A percentile compares a stretch with the other conserved stretches of the same genome.
Evolutionary conservation across 768 basidiomycete genomes (phyloP).

Genomic region (Omphalotus guepiniiformis): DNA sequence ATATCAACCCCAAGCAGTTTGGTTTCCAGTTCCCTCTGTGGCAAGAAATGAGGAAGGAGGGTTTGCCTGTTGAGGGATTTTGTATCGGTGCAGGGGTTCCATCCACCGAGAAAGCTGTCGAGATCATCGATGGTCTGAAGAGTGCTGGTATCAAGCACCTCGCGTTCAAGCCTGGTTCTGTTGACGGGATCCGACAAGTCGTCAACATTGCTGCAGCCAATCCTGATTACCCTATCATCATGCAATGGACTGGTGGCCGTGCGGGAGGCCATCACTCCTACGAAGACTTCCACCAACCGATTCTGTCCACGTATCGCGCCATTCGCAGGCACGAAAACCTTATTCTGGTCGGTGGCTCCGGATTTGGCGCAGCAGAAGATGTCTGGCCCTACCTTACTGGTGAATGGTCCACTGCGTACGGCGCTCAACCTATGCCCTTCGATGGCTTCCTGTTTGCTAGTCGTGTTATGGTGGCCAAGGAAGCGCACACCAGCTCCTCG

Average conservation of each 20-base stretch:
- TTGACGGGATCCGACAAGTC: constrained; percentile 97
- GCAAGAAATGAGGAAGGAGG: constrained; percentile 96
- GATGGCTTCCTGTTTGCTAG: constrained; percentile 96
- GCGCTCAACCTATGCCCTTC: constrained; percentile 94
- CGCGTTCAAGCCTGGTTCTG: constrained; percentile 96
- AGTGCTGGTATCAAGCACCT: constrained; percentile 91
- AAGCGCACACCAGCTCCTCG: constrained; percentile 90
- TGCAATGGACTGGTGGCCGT: constrained; percentile 99
- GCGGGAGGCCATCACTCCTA: constrained; percentile 98
- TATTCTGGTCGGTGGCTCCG: constrained; percentile 87
- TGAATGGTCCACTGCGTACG: constrained; percentile 88
- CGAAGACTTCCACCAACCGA: constrained; percentile 98
- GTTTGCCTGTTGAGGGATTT: constrained; percentile 96
- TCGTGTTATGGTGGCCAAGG: constrained; percentile 98
- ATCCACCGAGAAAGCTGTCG: constrained; percentile 92
- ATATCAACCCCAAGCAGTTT: constrained; percentile 98
- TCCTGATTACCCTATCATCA: constrained; percentile 93
- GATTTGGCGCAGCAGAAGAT: constrained; percentile 93
- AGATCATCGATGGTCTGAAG: constrained; percentile 85
- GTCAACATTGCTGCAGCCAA: constrained; percentile 92
- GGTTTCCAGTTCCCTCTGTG: constrained; percentile 96
- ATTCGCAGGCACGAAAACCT: constrained; percentile 91
- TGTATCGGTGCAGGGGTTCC: constrained; percentile 98
- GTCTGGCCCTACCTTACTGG: constrained; percentile 97
- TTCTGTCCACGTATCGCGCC: constrained; percentile 82